A percentile compares a stretch with the other conserved stretches of the same genome.
phyloP scores from a whole-genome alignment of 129 eudicot species.

The Flaveria bidentis region DNA sequence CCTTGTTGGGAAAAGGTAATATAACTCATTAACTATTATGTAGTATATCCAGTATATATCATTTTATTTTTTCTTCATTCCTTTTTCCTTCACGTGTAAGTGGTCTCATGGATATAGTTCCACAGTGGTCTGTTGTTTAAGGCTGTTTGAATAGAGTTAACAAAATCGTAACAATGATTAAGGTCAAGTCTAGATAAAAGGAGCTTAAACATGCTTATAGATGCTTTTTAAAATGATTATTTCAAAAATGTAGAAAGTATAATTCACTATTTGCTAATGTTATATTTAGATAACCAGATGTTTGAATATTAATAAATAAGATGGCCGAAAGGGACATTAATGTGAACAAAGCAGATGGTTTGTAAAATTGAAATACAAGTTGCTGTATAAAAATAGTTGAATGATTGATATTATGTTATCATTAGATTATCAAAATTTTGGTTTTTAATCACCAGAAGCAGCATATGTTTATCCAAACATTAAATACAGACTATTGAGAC shows the following conservation, averaged over 20 bases:
- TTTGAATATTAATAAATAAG: neutral
- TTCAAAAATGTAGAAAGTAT: neutral
- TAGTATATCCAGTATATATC: neutral
- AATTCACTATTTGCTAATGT: neutral
- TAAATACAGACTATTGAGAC: neutral
- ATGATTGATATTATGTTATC: neutral
- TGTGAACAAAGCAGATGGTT: neutral
- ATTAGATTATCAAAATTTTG: neutral
- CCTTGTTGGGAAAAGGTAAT: slow-evolving; percentile 94
- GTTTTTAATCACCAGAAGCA: neutral
- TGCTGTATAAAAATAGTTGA: neutral
- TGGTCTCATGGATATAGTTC: neutral
- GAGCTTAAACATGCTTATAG: neutral
- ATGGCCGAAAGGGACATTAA: neutral
- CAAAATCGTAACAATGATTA: neutral
- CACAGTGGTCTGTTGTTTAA: slow-evolving; percentile 4
- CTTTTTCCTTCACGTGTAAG: neutral
- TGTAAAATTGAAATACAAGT: neutral
- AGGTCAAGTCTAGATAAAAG: neutral
- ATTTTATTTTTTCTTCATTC: neutral
- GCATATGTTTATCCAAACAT: neutral
- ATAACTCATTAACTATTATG: neutral
- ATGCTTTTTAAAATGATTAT: neutral
- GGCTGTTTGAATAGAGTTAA: neutral
- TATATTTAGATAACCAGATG: neutral